phyloP scores from a whole-genome alignment of 2,329 filamentous ascomycete species.

The Elsinoe batatas region DNA sequence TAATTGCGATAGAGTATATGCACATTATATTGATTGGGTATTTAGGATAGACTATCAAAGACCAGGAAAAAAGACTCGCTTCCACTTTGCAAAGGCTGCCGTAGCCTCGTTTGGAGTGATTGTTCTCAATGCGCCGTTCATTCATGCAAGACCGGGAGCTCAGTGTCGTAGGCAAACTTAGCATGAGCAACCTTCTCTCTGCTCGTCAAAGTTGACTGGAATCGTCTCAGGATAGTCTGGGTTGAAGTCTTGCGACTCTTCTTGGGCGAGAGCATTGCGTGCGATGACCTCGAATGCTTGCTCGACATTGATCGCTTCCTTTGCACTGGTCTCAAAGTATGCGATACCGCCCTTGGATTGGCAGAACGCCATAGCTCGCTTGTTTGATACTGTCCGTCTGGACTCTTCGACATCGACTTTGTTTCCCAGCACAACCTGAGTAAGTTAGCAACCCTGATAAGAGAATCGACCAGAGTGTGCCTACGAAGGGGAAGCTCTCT shows the following conservation, averaged over 20 bases:
- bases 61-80: slow-evolving; percentile 6
- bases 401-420: slow-evolving; percentile 98
- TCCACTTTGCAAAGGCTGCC: not conserved
- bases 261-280: slow-evolving; percentile 86
- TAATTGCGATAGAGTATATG: not conserved
- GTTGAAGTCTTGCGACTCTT: slow-evolving; percentile 95
- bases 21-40: slow-evolving; percentile 13
- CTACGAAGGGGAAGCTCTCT: slow-evolving; percentile 93
- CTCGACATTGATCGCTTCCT: slow-evolving; percentile 97
- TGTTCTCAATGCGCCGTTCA: slow-evolving; percentile 9
- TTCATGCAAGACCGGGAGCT: slow-evolving; percentile 1
- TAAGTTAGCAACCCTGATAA: slow-evolving; percentile 17
- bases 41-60: slow-evolving; percentile 6
- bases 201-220: slow-evolving; percentile 93
- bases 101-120: slow-evolving; percentile 1
- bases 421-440: slow-evolving; percentile 89
- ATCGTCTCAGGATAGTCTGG: slow-evolving; percentile 97
- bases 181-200: slow-evolving; percentile 87
- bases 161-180: slow-evolving; percentile 30
- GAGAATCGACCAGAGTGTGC: slow-evolving; percentile 24
- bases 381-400: slow-evolving; percentile 88
- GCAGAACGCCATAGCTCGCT: slow-evolving; percentile 94
- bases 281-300: slow-evolving; percentile 84
- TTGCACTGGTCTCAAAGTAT: slow-evolving; percentile 98
- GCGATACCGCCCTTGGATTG: slow-evolving; percentile 95